Conservation (phyloP, 2,329 filamentous ascomycete species). For the Diaporthe ampelina region DNA sequence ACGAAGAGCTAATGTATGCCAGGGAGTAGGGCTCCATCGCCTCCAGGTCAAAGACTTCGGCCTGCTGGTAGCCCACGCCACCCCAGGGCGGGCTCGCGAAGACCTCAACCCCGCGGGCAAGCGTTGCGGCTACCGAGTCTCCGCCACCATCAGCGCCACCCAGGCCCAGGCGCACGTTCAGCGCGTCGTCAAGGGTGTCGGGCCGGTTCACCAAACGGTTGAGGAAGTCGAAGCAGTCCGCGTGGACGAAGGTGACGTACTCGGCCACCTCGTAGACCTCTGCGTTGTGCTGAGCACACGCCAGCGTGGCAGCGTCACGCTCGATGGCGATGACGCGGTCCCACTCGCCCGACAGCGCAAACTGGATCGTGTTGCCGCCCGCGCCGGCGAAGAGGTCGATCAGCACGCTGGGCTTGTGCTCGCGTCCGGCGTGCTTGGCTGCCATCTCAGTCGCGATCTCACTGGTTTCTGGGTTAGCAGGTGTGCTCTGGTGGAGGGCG, state of each 20-base stretch:
- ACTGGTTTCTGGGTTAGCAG: slow-evolving; percentile 55
- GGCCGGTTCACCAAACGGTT: slow-evolving; percentile 52
- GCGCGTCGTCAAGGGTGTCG: slow-evolving; percentile 40
- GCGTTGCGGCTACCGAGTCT: slow-evolving; percentile 53
- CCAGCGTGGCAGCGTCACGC: slow-evolving; percentile 82
- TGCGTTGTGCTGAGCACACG: slow-evolving; percentile 94
- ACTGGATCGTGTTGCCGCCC: slow-evolving; percentile 95
- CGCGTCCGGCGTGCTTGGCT: slow-evolving; percentile 62
- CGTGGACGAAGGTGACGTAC: slow-evolving; percentile 86
- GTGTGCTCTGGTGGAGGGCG: neutral
- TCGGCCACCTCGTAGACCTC: slow-evolving; percentile 83
- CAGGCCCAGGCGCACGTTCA: neutral
- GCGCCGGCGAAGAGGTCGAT: slow-evolving; percentile 93
- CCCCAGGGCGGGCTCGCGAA: slow-evolving; percentile 75
- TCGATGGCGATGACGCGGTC: slow-evolving; percentile 90
- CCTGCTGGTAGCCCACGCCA: slow-evolving; percentile 67
- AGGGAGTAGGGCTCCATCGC: slow-evolving; percentile 96
- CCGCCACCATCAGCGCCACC: slow-evolving; percentile 45
- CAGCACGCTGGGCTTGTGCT: slow-evolving; percentile 59
- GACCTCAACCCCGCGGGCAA: slow-evolving; percentile 56
- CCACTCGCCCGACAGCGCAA: slow-evolving; percentile 86
- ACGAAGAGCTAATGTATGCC: slow-evolving; percentile 72
- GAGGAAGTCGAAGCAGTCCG: slow-evolving; percentile 86
- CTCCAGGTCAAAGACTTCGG: slow-evolving; percentile 83
- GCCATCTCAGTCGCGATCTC: slow-evolving; percentile 82